Conservation (phyloP, 768 basidiomycete genomes). For the Termitomyces sp. region DNA sequence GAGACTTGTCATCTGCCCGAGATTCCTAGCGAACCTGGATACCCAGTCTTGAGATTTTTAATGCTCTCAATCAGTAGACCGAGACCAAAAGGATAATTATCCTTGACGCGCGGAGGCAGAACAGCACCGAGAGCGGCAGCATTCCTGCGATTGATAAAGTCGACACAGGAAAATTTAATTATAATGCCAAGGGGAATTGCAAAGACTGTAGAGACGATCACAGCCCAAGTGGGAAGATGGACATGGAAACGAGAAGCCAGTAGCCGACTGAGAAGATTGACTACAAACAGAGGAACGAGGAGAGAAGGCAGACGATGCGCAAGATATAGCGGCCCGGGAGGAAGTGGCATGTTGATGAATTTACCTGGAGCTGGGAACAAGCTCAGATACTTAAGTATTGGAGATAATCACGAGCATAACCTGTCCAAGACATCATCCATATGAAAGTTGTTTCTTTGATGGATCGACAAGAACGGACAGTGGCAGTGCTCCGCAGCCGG, state of each 20-base stretch:
- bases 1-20: neutral
- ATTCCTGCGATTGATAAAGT: constrained; percentile 16
- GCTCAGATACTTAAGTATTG: neutral
- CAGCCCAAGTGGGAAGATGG: constrained; percentile 10
- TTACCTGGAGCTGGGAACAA: neutral
- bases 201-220: constrained; percentile 3
- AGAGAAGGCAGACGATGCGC: constrained; percentile 9
- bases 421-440: neutral
- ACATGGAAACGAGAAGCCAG: neutral
- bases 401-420: constrained; percentile 11
- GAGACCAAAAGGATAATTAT: constrained; percentile 20
- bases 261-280: constrained; percentile 9
- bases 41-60: constrained; percentile 22
- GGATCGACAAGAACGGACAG: neutral
- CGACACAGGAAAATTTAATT: constrained; percentile 12
- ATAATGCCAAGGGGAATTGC: constrained; percentile 12
- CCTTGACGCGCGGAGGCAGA: constrained; percentile 23
- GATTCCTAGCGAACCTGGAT: constrained; percentile 23
- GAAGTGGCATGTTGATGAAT: constrained; percentile 7
- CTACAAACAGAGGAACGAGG: constrained; percentile 7
- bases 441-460: neutral
- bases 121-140: constrained; percentile 28
- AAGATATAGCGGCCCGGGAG: constrained; percentile 15
- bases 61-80: constrained; percentile 15
- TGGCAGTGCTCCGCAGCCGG: constrained; percentile 7